Percentiles rank a stretch among this genome's conserved stretches.
Evolutionary conservation across 208 protist genomes (phyloP).

Genomic region (Tritrichomonas foetus): DNA sequence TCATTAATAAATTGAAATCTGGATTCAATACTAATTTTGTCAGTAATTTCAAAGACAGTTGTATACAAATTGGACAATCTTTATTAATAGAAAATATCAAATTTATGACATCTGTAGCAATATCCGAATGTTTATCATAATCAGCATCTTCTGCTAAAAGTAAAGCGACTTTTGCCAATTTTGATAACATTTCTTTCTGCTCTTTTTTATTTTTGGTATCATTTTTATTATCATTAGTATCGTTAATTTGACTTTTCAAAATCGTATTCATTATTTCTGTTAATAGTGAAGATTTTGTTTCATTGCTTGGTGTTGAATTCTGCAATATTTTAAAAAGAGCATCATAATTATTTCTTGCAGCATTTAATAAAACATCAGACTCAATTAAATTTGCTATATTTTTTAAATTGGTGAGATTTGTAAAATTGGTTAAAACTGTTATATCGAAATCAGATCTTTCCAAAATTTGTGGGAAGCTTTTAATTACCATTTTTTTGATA

Average conservation of each 20-base stretch:
- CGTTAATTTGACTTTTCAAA: background rate
- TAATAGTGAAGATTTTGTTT: background rate
- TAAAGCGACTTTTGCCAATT: no score
- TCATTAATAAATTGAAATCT: background rate
- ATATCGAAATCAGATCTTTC: background rate
- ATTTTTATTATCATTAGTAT: background rate
- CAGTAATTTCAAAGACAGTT: background rate
- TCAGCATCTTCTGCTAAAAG: background rate
- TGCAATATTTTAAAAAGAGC: background rate
- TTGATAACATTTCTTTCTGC: background rate
- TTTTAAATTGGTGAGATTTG: no score
- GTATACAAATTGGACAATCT: background rate
- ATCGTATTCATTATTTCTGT: background rate
- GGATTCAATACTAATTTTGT: background rate
- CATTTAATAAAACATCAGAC: background rate
- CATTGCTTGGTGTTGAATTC: background rate
- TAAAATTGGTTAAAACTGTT: background rate
- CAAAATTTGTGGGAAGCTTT: background rate
- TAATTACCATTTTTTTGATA: background rate
- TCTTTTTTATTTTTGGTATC: background rate
- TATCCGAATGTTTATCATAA: background rate
- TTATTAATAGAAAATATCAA: background rate
- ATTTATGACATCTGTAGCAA: background rate
- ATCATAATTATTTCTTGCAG: background rate
- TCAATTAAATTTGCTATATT: background rate